Conservation (phyloP, 2,329 filamentous ascomycete species). For the Hymenoscyphus scutula region DNA sequence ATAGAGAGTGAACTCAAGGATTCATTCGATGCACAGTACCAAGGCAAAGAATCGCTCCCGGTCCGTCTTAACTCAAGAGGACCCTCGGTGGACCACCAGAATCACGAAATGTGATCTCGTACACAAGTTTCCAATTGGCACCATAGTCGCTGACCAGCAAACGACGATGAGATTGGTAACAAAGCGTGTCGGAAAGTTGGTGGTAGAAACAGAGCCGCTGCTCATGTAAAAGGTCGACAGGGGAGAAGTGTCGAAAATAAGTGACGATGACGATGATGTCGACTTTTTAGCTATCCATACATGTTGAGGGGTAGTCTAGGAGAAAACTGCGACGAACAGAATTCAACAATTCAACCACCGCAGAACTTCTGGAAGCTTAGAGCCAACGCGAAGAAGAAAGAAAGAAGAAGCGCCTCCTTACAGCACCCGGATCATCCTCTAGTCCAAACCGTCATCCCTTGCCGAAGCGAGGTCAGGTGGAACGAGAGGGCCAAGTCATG, state of each 20-base stretch:
- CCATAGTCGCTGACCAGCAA: slow-evolving; percentile 1
- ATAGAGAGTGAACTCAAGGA: not conserved
- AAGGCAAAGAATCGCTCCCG: not conserved
- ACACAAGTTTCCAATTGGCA: not conserved
- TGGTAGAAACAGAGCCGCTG: not conserved
- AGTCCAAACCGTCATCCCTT: not conserved
- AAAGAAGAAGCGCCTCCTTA: not conserved
- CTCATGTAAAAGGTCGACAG: not conserved
- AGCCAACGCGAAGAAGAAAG: not conserved
- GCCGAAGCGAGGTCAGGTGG: not conserved
- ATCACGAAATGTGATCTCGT: not conserved
- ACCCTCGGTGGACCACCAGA: not conserved
- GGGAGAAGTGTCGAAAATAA: not conserved
- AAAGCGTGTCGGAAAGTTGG: not conserved
- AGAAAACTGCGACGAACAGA: not conserved
- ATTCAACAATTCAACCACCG: not conserved
- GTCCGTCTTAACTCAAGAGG: not conserved
- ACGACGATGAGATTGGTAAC: not conserved
- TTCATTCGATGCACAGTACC: not conserved
- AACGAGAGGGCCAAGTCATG: not conserved
- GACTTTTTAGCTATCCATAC: not conserved
- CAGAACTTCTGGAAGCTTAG: not conserved
- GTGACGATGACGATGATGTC: not conserved
- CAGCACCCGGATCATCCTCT: not conserved
- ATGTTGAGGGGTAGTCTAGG: not conserved